These are phyloP conservation scores for Naganishia cerealis DNA, from an alignment of 1,284 basidiomycete genomes.

Conservation along the genomic window DNA sequence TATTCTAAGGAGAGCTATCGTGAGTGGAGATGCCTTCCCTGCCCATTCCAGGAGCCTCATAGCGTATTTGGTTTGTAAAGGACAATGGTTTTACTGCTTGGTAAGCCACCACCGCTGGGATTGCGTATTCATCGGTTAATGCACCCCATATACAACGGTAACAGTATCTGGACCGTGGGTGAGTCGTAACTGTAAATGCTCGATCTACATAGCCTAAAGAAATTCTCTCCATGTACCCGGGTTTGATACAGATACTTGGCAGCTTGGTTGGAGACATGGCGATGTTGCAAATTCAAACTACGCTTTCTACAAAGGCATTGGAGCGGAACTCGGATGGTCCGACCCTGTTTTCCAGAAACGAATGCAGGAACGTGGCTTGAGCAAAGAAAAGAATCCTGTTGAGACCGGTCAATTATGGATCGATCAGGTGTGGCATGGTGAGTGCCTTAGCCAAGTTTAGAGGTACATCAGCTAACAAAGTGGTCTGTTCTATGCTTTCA, in stretches of 20 bases:
- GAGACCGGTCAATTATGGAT: slow-evolving; percentile 41
- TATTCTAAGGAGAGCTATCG: slow-evolving; percentile 36
- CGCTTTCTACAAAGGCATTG: slow-evolving; percentile 48
- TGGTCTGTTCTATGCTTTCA: neutral
- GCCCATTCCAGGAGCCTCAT: neutral
- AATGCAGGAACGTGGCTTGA: slow-evolving; percentile 53
- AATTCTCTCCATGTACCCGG: neutral
- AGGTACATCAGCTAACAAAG: neutral
- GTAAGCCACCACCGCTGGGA: neutral
- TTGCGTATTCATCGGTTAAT: neutral
- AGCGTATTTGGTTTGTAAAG: slow-evolving; percentile 1
- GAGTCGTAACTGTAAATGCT: slow-evolving; percentile 63
- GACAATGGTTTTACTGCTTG: slow-evolving; percentile 59
- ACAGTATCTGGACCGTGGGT: slow-evolving; percentile 60
- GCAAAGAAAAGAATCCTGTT: slow-evolving; percentile 36
- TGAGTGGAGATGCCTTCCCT: neutral
- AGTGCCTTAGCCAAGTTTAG: neutral
- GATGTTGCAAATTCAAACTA: slow-evolving; percentile 61
- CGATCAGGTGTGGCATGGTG: slow-evolving; percentile 39
- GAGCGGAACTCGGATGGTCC: slow-evolving; percentile 59
- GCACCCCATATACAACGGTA: slow-evolving; percentile 37
- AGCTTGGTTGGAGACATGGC: slow-evolving; percentile 55
- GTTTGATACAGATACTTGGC: slow-evolving; percentile 9
- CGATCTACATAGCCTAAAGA: neutral
- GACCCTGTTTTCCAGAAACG: slow-evolving; percentile 67